A percentile compares a stretch with the other conserved stretches of the same genome.
Conservation (phyloP, 148 eudicot species). For the Chenopodium quinoa region DNA sequence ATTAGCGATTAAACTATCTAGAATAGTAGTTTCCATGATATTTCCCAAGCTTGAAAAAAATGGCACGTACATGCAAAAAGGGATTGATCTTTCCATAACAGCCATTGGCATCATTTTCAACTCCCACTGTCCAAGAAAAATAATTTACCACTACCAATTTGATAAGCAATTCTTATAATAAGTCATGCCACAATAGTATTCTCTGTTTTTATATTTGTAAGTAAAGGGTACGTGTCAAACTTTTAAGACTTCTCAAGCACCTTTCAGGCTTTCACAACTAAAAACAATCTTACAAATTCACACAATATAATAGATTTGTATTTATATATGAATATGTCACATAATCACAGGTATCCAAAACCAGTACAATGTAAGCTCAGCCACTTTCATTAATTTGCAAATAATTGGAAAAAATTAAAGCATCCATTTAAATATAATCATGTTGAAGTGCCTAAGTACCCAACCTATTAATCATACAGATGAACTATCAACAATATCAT, state of each 20-base stretch:
- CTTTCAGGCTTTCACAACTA: neutral
- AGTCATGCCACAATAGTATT: neutral
- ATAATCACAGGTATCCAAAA: neutral
- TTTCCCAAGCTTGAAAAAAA: slow-evolving; percentile 1
- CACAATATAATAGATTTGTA: neutral
- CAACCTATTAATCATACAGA: neutral
- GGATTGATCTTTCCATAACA: neutral
- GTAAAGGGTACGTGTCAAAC: neutral
- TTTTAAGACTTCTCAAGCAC: neutral
- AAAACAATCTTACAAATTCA: neutral
- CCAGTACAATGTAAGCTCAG: neutral
- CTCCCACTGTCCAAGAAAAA: slow-evolving; percentile 12
- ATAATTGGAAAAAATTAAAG: neutral
- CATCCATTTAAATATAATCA: neutral
- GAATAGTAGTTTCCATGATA: slow-evolving; percentile 18
- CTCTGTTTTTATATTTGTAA: neutral
- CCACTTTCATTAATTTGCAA: neutral
- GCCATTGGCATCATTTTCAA: slow-evolving; percentile 16
- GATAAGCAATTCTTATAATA: neutral
- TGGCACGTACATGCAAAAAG: slow-evolving; percentile 9
- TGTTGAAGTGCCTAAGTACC: neutral
- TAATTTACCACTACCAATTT: neutral
- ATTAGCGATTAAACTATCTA: slow-evolving; percentile 3
- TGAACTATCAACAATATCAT: neutral
- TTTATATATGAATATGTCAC: neutral